Conservation (phyloP, 371 early-diverging fungal species). For the Rhizomucor pusillus region DNA sequence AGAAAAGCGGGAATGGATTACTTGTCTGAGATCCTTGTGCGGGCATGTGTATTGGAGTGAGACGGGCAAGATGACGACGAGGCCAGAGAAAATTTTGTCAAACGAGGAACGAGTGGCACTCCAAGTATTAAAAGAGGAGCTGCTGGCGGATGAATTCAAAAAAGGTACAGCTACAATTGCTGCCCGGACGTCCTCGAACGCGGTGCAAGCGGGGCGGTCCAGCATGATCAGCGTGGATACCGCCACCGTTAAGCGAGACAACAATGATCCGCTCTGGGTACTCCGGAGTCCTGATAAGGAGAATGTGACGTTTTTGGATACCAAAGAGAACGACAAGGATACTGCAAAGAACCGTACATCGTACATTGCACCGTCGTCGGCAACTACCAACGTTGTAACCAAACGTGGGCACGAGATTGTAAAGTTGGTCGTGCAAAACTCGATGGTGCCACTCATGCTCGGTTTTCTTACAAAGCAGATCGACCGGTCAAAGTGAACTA, state of each 20-base stretch:
- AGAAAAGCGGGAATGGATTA: constrained; percentile 49
- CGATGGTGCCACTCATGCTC: constrained; percentile 55
- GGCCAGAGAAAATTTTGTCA: constrained; percentile 17
- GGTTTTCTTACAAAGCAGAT: constrained; percentile 47
- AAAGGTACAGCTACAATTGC: constrained; percentile 25
- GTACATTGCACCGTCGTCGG: constrained; percentile 10
- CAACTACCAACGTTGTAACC: constrained; percentile 44
- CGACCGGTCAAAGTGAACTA: constrained; percentile 3
- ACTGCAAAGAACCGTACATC: not conserved
- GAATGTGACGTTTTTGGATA: constrained; percentile 1
- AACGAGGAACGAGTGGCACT: constrained; percentile 48
- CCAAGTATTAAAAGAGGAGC: constrained; percentile 54
- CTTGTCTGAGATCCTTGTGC: constrained; percentile 26
- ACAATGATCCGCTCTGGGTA: constrained; percentile 8
- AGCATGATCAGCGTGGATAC: constrained; percentile 9
- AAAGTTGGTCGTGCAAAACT: constrained; percentile 59
- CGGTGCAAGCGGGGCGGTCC: constrained; percentile 2
- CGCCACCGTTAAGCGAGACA: constrained; percentile 3
- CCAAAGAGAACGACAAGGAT: not conserved
- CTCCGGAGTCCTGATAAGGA: constrained; percentile 12
- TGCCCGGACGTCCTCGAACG: constrained; percentile 13
- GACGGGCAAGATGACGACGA: constrained; percentile 24
- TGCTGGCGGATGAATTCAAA: constrained; percentile 55
- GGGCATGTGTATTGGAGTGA: constrained; percentile 28
- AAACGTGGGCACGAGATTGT: constrained; percentile 56